A percentile compares a stretch with the other conserved stretches of the same genome.
These are phyloP conservation scores for Baudoinia panamericana DNA, from an alignment of 495 filamentous ascomycete genomes.

Conservation along the genomic window DNA sequence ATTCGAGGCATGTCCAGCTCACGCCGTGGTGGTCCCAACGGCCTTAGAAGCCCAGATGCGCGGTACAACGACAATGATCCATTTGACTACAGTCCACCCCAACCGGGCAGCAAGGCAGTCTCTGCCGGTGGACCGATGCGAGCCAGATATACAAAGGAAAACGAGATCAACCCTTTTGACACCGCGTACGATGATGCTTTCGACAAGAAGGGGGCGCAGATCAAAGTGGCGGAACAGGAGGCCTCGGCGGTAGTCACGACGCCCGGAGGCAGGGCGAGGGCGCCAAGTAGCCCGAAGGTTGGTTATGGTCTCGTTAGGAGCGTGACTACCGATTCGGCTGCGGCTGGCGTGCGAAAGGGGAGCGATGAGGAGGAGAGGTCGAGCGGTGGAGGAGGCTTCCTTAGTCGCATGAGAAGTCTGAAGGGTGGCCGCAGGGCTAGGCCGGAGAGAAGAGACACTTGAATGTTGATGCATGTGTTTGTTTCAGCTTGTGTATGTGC, in stretches of 20 bases:
- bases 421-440: slow-evolving; percentile 15
- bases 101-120: slow-evolving; percentile 17
- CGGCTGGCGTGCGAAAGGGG: slow-evolving; percentile 41
- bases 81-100: slow-evolving; percentile 6
- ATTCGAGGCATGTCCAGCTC: slow-evolving; percentile 32
- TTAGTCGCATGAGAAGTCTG: slow-evolving; percentile 61
- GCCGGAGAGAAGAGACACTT: slow-evolving; percentile 17
- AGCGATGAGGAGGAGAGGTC: slow-evolving; percentile 50
- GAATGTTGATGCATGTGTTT: too few relatives aligned
- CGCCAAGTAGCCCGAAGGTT: slow-evolving; percentile 53
- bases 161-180: slow-evolving; percentile 77
- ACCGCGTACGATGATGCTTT: slow-evolving; percentile 64
- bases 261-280: slow-evolving; percentile 35
- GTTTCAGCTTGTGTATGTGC: too few relatives aligned
- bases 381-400: slow-evolving; percentile 38
- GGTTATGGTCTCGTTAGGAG: slow-evolving; percentile 20
- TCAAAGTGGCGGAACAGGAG: slow-evolving; percentile 42
- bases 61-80: slow-evolving; percentile 23
- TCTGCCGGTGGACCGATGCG: slow-evolving; percentile 18
- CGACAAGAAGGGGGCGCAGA: slow-evolving; percentile 52
- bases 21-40: slow-evolving; percentile 18
- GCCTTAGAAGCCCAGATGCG: slow-evolving; percentile 23
- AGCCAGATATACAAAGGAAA: slow-evolving; percentile 20
- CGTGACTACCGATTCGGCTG: slow-evolving; percentile 13
- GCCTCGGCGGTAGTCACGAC: slow-evolving; percentile 19